These are phyloP conservation scores for Lachancea nothofagi DNA, from an alignment of 805 yeast species.

Conservation along the genomic window DNA sequence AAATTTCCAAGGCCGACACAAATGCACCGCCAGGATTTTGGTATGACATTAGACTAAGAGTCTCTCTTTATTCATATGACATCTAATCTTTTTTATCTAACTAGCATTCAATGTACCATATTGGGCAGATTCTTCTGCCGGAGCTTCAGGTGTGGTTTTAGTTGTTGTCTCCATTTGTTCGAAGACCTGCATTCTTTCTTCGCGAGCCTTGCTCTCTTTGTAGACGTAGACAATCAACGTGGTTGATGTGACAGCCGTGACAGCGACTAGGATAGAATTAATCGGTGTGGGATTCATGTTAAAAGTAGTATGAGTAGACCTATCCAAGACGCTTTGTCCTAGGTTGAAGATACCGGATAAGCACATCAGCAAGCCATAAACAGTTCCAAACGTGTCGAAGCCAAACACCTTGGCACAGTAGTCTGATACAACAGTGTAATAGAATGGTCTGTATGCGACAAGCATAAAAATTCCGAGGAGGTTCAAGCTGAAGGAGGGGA, in stretches of 20 bases:
- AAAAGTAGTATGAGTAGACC: slow-evolving; percentile 60
- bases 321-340: slow-evolving; percentile 64
- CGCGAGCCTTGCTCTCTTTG: slow-evolving; percentile 8
- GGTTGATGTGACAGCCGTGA: slow-evolving; percentile 37
- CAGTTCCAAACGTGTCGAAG: slow-evolving; percentile 83
- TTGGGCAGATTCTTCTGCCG: background rate
- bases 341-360: slow-evolving; percentile 78
- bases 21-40: no score
- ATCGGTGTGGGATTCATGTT: slow-evolving; percentile 76
- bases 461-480: slow-evolving; percentile 62
- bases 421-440: slow-evolving; percentile 88
- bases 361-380: slow-evolving; percentile 82
- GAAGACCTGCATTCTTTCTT: slow-evolving; percentile 5
- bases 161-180: background rate
- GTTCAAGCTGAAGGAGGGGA: slow-evolving; percentile 46
- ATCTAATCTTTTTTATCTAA: no score
- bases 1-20: no score
- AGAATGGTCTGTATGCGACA: slow-evolving; percentile 85
- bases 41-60: no score
- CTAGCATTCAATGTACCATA: no score
- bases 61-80: no score
- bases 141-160: background rate
- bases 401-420: slow-evolving; percentile 92
- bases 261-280: slow-evolving; percentile 48
- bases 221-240: slow-evolving; percentile 4